Evolutionary conservation across 2,329 filamentous ascomycete species (phyloP), one percentile per base, ranked within the genome.

Genomic region (Botrytis squamosa): DNA sequence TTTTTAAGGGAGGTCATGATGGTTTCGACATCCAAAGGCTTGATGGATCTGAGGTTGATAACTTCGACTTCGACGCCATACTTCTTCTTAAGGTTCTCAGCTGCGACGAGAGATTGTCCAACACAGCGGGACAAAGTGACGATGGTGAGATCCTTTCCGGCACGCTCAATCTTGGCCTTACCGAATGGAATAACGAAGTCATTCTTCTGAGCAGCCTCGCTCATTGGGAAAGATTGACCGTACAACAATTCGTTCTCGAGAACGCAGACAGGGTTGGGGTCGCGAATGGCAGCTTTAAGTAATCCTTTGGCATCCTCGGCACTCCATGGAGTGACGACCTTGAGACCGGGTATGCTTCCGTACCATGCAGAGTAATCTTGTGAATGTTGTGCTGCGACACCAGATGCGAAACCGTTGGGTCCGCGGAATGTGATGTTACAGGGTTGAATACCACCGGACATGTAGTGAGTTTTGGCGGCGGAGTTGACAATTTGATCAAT

Each of bases 401-500:
- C 96, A 75, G 95, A 83, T 76, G 96, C 96, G 84, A 99, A 99
- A 81, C 96, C 96, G 86, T 99, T 99, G 85, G 96, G 96, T 72
- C 96, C 96, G 83, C 96, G 95, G 92, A 99, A 99, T 80, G 96
- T 98, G 85, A 99, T 95, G 88, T 98, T 98, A 87, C 96, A 99
- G 81, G 96, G 96, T 86, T 99, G 96, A 84, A 98, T 98, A 84
- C 96, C 96, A 81, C 96, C 96, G 77, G 96, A 98, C 96, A 99
- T 99, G 89, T 99, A 99, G 82, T 99, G 95, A 74, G 96, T 99
- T 89, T 99, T 99, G 82, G 94, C 96, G 80, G 89, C 96, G 68
- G 95, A 98, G 91, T 99, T 99, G 90, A 99, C 95, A 83, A 99
- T 93, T 85, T 99, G 96, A 84, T 99, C 96, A 85, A 99, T 99